Evolutionary conservation across 371 early-diverging fungal genomes (phyloP).

Genomic region (Neoconidiobolus thromboides): DNA sequence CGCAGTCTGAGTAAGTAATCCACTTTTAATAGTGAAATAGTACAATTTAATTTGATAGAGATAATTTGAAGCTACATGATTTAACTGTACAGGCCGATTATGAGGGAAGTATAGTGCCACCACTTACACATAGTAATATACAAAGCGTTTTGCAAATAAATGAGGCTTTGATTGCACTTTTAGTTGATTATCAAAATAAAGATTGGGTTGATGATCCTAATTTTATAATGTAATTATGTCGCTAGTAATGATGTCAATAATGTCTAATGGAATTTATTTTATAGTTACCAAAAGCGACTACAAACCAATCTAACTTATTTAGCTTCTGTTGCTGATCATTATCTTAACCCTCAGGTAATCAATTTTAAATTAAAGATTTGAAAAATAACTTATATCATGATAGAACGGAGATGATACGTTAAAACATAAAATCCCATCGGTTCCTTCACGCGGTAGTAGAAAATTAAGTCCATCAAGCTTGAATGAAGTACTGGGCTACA

Average conservation of each 20-base stretch:
- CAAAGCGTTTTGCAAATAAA: conserved; percentile 23
- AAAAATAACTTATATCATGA: not conserved
- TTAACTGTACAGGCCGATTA: not conserved
- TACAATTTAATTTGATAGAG: no score
- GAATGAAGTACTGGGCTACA: conserved; percentile 7
- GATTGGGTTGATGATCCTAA: conserved; percentile 16
- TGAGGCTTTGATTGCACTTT: conserved; percentile 25
- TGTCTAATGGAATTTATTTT: not conserved
- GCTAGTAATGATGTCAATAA: not conserved
- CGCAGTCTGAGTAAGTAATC: no score
- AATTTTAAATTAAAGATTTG: not conserved
- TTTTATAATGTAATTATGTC: conserved; percentile 16
- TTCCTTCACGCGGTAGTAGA: not conserved
- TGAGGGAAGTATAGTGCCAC: not conserved
- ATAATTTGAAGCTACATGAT: no score
- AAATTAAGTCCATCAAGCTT: conserved; percentile 10
- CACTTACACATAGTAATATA: not conserved
- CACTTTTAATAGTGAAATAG: no score
- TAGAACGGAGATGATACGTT: not conserved
- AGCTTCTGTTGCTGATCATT: conserved; percentile 31
- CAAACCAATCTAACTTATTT: conserved; percentile 30
- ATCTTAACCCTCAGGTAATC: conserved; percentile 23
- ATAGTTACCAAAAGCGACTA: conserved; percentile 25
- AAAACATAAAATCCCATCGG: not conserved
- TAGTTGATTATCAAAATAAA: conserved; percentile 18